Evolutionary conservation across 1,139 yeast species (phyloP), one percentile per base, ranked within the genome.

Genomic region (Scheffersomyces stambukii): DNA sequence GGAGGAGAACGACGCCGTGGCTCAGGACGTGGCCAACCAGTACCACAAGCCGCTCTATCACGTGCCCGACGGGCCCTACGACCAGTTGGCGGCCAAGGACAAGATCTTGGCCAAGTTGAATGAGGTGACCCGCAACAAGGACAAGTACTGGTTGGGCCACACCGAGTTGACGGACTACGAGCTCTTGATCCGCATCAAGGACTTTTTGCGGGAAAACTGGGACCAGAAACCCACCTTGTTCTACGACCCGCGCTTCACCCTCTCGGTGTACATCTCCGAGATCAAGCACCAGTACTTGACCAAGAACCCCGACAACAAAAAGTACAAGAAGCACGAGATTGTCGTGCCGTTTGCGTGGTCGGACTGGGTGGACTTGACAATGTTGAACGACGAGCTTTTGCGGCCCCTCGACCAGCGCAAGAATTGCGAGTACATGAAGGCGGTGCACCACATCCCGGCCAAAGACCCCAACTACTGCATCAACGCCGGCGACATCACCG

Each of bases 371-470:
- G 12, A 33, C 42, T 13, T 46, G 46, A 42, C 50, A 10, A 28
- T 40, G 30, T 48, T 77, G 26, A 66, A 75, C 40, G 51, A 52
- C 24, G 65, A 60, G 40, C 47, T 74, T 5, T 48, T 58, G 12
- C 52, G 64, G 2, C 52, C 63, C 0, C 56, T 54, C 13, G 36
- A 38, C 3, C 52, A 62, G 21, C 64, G 64, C 35, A 66, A 68
- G 4, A 41, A 41, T 4, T 63, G 70, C 35, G 50, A 43, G 24
- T 42, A 42, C 20, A 36, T 59, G 44, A 46, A 50, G 24, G 40
- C 42, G 19, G 33, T 47, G 23, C 55, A 48, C 35, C 47, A 51
- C 37, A 40, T 40, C 32, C 50, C 41, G 13, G 35, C 48, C 31
- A 32, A 30, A 23, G 13, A 29, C 18, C 45, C 52, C 2, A 41